Evolutionary conservation across 1,139 yeast species (phyloP).

Genomic region (Scheffersomyces parashehatae): DNA sequence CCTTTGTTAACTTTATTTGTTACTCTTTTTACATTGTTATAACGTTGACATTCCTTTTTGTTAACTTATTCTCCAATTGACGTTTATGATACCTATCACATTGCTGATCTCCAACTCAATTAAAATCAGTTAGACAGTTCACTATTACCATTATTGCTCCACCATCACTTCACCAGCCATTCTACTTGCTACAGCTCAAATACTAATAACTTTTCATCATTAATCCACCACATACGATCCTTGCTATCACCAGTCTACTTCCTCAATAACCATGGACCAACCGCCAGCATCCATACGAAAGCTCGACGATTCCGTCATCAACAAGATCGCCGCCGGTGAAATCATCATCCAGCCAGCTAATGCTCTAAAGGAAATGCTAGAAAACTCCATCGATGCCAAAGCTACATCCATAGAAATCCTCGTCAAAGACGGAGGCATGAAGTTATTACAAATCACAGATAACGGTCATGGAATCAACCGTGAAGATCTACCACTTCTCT

Average conservation of each 20-base stretch:
- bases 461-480: conserved; percentile 52
- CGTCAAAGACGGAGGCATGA: conserved; percentile 57
- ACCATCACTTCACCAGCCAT: too few species aligned
- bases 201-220: not conserved
- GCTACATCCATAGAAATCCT: conserved; percentile 50
- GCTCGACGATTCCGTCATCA: conserved; percentile 71
- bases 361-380: conserved; percentile 57
- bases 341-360: conserved; percentile 92
- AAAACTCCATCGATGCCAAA: conserved; percentile 55
- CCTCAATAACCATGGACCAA: conserved; percentile 11
- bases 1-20: too few species aligned
- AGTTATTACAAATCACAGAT: conserved; percentile 53
- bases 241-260: conserved; percentile 8
- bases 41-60: too few species aligned
- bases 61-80: too few species aligned
- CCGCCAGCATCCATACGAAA: conserved; percentile 32
- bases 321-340: conserved; percentile 96
- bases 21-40: too few species aligned
- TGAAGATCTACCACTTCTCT: conserved; percentile 47
- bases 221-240: conserved; percentile 3
- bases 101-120: too few species aligned
- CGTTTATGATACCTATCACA: too few species aligned
- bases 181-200: too few species aligned
- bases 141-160: too few species aligned
- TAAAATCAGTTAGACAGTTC: too few species aligned